Percentiles rank a stretch among this genome's conserved stretches.
Evolutionary conservation across 306 rosid species (phyloP).

Genomic region (Acmispon strigosus): DNA sequence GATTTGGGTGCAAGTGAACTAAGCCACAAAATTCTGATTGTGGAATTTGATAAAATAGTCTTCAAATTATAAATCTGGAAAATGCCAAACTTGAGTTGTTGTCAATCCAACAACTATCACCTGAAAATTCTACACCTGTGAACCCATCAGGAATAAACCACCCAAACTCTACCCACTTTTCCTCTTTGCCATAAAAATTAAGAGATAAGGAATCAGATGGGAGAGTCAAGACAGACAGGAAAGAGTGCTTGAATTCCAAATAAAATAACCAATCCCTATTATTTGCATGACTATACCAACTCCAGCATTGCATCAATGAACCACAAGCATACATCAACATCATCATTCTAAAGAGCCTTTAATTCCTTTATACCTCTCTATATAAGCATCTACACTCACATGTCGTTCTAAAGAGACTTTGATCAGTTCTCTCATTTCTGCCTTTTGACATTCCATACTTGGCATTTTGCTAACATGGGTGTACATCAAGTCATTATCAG

Average conservation of each 20-base stretch:
- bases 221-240: constrained; percentile 22
- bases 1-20: constrained; percentile 11
- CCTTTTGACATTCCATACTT: neutral
- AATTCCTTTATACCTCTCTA: constrained; percentile 9
- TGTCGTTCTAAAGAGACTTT: neutral
- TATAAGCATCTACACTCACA: constrained; percentile 13
- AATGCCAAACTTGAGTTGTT: constrained; percentile 32
- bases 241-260: constrained; percentile 14
- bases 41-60: constrained; percentile 18
- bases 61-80: neutral
- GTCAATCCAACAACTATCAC: constrained; percentile 22
- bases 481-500: constrained; percentile 31
- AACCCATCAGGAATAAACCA: constrained; percentile 22
- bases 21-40: constrained; percentile 6
- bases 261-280: neutral
- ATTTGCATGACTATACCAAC: constrained; percentile 25
- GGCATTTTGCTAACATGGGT: constrained; percentile 31
- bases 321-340: neutral
- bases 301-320: constrained; percentile 23
- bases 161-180: constrained; percentile 1
- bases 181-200: neutral
- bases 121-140: constrained; percentile 16
- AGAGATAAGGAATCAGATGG: neutral
- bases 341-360: neutral
- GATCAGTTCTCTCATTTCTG: constrained; percentile 1